Percentiles rank a stretch among this genome's conserved stretches.
phyloP scores from a whole-genome alignment of 2,329 filamentous ascomycete species.

The Hymenoscyphus infarciens region DNA sequence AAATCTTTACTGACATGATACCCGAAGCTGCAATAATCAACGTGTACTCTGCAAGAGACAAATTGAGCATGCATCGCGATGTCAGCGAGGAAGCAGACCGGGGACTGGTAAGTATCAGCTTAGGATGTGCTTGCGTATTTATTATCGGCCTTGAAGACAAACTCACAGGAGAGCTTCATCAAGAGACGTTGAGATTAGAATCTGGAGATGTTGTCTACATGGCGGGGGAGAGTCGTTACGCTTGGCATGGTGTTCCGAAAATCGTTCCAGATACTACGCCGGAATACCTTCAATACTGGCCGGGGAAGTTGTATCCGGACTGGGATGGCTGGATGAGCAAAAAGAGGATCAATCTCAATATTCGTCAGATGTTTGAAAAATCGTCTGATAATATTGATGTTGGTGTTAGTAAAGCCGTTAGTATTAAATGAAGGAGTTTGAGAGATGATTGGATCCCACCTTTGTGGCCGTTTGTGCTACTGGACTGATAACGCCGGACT shows the following conservation, averaged over 20 bases:
- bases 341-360: slow-evolving; percentile 89
- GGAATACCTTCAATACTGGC: slow-evolving; percentile 70
- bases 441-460: slow-evolving; percentile 1
- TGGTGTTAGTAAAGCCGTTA: not conserved
- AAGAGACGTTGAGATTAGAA: slow-evolving; percentile 62
- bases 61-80: slow-evolving; percentile 88
- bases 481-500: not conserved
- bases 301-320: slow-evolving; percentile 46
- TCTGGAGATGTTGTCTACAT: slow-evolving; percentile 92
- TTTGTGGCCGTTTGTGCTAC: not conserved
- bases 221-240: slow-evolving; percentile 75
- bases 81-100: slow-evolving; percentile 80
- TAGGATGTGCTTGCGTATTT: slow-evolving; percentile 89
- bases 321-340: slow-evolving; percentile 87
- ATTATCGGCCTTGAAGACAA: slow-evolving; percentile 61
- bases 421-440: not conserved
- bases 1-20: slow-evolving; percentile 70
- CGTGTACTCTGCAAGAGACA: slow-evolving; percentile 86
- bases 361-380: slow-evolving; percentile 72
- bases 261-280: slow-evolving; percentile 79
- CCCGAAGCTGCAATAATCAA: slow-evolving; percentile 93
- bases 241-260: slow-evolving; percentile 94
- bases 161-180: slow-evolving; percentile 37
- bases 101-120: slow-evolving; percentile 78
- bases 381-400: not conserved